Evolutionary conservation across 1,139 yeast species (phyloP), one percentile per base, ranked within the genome.

Genomic region (Pichia cactophila): DNA sequence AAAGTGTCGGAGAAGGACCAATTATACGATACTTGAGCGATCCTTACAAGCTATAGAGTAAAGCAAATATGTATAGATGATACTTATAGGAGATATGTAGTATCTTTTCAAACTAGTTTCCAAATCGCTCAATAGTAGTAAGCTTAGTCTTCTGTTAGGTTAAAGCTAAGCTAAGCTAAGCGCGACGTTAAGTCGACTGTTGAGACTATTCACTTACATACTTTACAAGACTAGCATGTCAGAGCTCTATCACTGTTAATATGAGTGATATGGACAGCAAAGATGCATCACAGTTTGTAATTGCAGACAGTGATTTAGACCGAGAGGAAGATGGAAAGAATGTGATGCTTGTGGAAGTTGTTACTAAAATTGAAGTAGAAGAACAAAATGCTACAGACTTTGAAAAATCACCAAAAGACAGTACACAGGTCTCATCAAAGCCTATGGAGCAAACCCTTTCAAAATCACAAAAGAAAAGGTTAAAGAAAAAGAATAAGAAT

Each of bases 1-100:
- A 85, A 55, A 69, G 79, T 42, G 80, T 90, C 14, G 97, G 97
- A 17, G 81, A 86, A 64, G 96, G 96, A 11, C 86, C 96, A 41
- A 84, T 92, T 59, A 86, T 86, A 46, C 81, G 96, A 60, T 88
- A 80, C 67, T 74, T 89, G 69, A 78, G 89, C 45, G 97, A 90
- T 50, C 58, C 58, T 29, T 53, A 54, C 38, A 58, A 50, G 42
- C 40, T 57, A 48, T 49, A 28, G 17, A 33, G 8, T 8, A 10
- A 14, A 2, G 10, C 8, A 16, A 23, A 7, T 35, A 17, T 35
- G 10, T 35, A 16, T 7, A 16, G 10, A 6, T 35, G 7, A 9
- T 26, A 29, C 10, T 5, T 10, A 31, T 11, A 16, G 42, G 28
- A 20, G 20, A 26, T n/a, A 20, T n/a, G 23, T 23, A 23, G 23